A percentile compares a stretch with the other conserved stretches of the same genome.
These are phyloP conservation scores for Penicillium salamii DNA, from an alignment of 495 filamentous ascomycete species.

Conservation along the genomic window DNA sequence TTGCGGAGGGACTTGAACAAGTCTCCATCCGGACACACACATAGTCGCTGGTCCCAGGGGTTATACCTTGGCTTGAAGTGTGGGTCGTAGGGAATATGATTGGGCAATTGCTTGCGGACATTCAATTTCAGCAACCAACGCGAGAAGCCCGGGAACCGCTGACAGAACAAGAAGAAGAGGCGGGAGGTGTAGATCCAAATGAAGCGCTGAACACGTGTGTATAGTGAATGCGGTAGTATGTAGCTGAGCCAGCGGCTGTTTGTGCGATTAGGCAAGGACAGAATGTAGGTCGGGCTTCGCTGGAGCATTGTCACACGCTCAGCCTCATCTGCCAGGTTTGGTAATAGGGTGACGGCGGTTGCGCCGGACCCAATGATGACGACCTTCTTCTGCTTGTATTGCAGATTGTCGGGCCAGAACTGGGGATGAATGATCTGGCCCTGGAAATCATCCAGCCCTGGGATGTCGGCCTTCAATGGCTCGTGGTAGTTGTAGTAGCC, in stretches of 20 bases:
- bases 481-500: slow-evolving; percentile 66
- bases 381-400: slow-evolving; percentile 50
- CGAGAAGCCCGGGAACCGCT: slow-evolving; percentile 51
- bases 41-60: slow-evolving; percentile 73
- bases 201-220: slow-evolving; percentile 40
- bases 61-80: slow-evolving; percentile 72
- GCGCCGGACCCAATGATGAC: slow-evolving; percentile 57
- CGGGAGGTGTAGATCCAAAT: slow-evolving; percentile 44
- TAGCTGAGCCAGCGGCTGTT: slow-evolving; percentile 31
- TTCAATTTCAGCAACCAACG: slow-evolving; percentile 41
- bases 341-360: slow-evolving; percentile 54
- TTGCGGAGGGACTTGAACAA: slow-evolving; percentile 62
- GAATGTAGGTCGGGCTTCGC: slow-evolving; percentile 58
- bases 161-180: slow-evolving; percentile 53
- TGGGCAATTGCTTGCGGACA: slow-evolving; percentile 51
- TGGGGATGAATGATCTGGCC: slow-evolving; percentile 49
- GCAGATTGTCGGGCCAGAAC: slow-evolving; percentile 52
- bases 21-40: slow-evolving; percentile 68
- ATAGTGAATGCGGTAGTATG: slow-evolving; percentile 37
- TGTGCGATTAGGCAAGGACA: slow-evolving; percentile 46
- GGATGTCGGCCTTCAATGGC: slow-evolving; percentile 50
- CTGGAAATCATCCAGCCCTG: slow-evolving; percentile 37
- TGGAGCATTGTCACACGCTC: slow-evolving; percentile 53
- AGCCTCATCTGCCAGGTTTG: slow-evolving; percentile 44
- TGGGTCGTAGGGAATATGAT: slow-evolving; percentile 52